Base-by-base conservation (phyloP, 2,329 filamentous ascomycete species). In the Trichoderma harzianum region DNA sequence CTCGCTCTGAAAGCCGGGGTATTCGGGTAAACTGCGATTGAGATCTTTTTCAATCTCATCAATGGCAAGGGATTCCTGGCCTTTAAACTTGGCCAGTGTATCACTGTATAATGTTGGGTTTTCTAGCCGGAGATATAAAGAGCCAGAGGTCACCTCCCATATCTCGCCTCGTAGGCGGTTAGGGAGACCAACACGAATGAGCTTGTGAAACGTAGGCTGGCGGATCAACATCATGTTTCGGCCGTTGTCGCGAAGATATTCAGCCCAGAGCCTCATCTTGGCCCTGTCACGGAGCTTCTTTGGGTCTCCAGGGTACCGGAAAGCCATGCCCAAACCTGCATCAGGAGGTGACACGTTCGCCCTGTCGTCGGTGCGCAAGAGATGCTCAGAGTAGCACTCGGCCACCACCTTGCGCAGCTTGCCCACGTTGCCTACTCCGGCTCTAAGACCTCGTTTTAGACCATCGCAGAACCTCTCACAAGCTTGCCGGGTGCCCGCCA, bases 41-140 rank as follows among this genome's bases (percentile, higher is more conserved):
- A 99, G 84, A 79, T 99, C 96, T 82, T 99, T 99, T 80, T 99
- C 96, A 75, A 99, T 99, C 85, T 99, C 96, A 80, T 99, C 96
- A 76, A 98, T 98, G 58, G 96, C 96, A 73, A 99, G 87, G 12
- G 95, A 98, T 75, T 97, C 93, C 78, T 92, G 89, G 8, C 96
- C 96, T 7, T 92, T 89, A 76, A 92, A 95, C 78, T 96, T 95
- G 66, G 89, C 86, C 58, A 99, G 84, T 0, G 95, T 98, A 72
- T 99, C 93, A 58, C 88, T 84, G 78, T 95, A 99, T 6, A 95
- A 84, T 12, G 89, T 92, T 1, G 96, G 96, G 72, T 92, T 93
- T 78, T 97, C 92, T 16, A 99, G 86, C 32, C 95, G 90, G 72
- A 97, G 85, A 80, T 95, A 98, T 74, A 98, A 87, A 3, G 95